Base-by-base conservation (phyloP, 2,329 filamentous ascomycete species). In the Colletotrichum falcatum region DNA sequence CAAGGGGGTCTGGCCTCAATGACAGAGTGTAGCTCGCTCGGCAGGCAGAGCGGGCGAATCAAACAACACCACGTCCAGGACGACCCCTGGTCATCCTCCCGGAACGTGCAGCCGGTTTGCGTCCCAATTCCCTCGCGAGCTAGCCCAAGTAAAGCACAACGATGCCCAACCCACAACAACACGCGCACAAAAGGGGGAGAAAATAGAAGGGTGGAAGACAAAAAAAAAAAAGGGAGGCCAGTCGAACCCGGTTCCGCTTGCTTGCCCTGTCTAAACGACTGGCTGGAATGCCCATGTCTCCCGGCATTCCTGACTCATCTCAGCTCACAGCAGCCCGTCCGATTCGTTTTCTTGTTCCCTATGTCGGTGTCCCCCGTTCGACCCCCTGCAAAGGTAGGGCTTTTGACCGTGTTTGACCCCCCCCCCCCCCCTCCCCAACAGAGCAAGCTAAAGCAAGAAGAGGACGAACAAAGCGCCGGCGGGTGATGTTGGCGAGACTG, bases 361-460 rank as follows among this genome's bases (percentile, higher is more conserved):
- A 8, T 39, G 42, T n/a, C n/a, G n/a, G n/a, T n/a, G 35, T 61
- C 58, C 33, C 67, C 63, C 35, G 44, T 66, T 30, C 18, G 23
- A 39, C n/a, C 35, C 67, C 67, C 63, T 67, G 67, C 46, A 59
- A 56, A 70, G n/a, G 39, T 70, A 70, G 67, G 67, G 67, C 67
- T 70, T 70, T 4, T 23, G 53, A 35, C 2, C 35, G 18, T 53
- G 64, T 67, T 61, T 67, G 67, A 64, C 67, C 58, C n/a, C n/a
- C n/a, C n/a, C n/a, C n/a, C n/a, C n/a, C n/a, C n/a, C n/a, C n/a
- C n/a, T n/a, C 39, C 63, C 58, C 64, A 44, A 46, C 51, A 44
- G 39, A 44, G 64, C 56, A 53, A 51, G 56, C 49, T 30, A 42
- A 53, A 46, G 48, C 28, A 44, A 18, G 51, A 61, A 33, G 37